Base-by-base conservation (phyloP, 2,329 filamentous ascomycete genomes). In the Colletotrichum costaricense region DNA sequence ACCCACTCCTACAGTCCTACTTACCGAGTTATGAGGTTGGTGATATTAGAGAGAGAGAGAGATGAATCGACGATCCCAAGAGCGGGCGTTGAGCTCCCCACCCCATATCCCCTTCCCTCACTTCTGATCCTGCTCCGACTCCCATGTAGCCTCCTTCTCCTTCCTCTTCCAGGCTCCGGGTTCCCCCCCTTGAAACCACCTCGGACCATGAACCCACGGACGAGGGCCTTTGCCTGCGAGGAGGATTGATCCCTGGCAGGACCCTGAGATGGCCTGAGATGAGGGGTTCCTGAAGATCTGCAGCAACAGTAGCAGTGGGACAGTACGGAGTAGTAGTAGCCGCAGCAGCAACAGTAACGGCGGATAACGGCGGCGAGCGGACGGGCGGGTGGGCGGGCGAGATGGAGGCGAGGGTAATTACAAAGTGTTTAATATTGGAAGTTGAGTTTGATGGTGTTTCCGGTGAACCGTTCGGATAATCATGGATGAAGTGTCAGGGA, bases 261-360 rank as follows among this genome's bases (percentile, higher is more conserved):
- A 70, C 67, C 67, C 67, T 66, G 62, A 67, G 19, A 52, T 70
- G 38, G 26, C 35, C 42, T 19, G 49, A 30, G 30, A 57, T 30
- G 49, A 63, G 59, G 60, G n/a, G 30, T 66, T 59, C 67, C 24
- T 64, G 55, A 59, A 57, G 42, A 63, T 63, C 28, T 33, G 60
- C 60, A 54, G 46, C 60, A 63, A 33, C 46, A 54, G 30, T 35
- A 63, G 46, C 28, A 35, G n/a, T 30, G 9, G 28, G 19, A 46
- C 19, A 42, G 38, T 42, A 42, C 14, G 38, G 38, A 42, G 38
- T 30, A 19, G 28, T 30, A 46, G 46, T 49, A 54, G 60, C 60
- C 30, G 12, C 42, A 33, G 12, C 42, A 33, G 38, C 38, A 19
- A 19, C 6, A 42, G 38, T 42, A 42, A 42, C 14, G 38, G 12